These are phyloP conservation scores for Drechslera avenae DNA, from an alignment of 2,329 filamentous ascomycete genomes.

Conservation along the genomic window DNA sequence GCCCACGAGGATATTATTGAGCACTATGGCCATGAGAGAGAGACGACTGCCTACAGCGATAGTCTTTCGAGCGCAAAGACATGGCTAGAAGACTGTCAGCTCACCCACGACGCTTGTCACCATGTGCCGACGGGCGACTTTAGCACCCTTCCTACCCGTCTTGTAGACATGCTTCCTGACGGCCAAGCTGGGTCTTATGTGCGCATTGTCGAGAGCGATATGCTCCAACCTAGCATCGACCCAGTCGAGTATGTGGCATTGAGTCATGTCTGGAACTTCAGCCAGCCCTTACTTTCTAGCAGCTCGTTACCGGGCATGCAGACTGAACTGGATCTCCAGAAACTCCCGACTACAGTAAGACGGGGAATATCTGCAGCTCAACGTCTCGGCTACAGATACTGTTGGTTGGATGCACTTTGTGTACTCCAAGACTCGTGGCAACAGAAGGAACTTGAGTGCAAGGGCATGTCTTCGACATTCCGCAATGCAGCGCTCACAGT, in stretches of 20 bases:
- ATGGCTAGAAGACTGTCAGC: constrained; percentile 39
- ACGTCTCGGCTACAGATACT: constrained; percentile 38
- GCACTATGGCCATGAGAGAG: constrained; percentile 9
- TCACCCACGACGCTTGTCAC: constrained; percentile 35
- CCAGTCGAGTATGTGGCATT: constrained; percentile 34
- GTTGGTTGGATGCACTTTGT: constrained; percentile 45
- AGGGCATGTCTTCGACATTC: constrained; percentile 39
- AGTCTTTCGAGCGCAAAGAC: constrained; percentile 24
- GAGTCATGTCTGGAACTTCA: constrained; percentile 35
- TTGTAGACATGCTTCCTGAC: constrained; percentile 36
- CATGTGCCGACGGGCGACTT: constrained; percentile 8
- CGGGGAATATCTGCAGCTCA: constrained; percentile 36
- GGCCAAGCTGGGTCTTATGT: constrained; percentile 18
- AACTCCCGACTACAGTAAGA: constrained; percentile 30
- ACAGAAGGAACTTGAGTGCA: constrained; percentile 40
- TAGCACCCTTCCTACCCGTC: constrained; percentile 36
- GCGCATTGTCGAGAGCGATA: constrained; percentile 31
- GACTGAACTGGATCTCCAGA: constrained; percentile 19
- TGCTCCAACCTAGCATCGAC: constrained; percentile 14
- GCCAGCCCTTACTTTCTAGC: constrained; percentile 29
- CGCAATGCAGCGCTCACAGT: constrained; percentile 45
- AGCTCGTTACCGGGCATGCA: constrained; percentile 21
- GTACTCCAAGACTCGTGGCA: constrained; percentile 40
- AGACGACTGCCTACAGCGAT: constrained; percentile 3
- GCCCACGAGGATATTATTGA: constrained; percentile 24